Conservation (phyloP, 805 yeast genomes). For the Maudiozyma barnettii region DNA sequence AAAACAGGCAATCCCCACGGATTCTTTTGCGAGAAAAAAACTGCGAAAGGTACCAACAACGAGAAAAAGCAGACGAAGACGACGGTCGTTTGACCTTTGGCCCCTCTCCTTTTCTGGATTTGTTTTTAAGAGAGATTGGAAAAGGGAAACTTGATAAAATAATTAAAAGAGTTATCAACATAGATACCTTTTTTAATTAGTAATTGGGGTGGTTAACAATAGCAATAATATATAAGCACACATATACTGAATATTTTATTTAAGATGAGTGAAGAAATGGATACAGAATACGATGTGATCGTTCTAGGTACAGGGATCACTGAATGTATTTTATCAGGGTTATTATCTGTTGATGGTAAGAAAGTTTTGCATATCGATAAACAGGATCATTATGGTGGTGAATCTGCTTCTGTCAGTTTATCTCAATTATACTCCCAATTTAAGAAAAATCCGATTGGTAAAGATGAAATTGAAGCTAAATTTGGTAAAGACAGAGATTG, state of each 20-base stretch:
- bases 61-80: no score
- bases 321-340: slow-evolving; percentile 90
- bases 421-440: slow-evolving; percentile 66
- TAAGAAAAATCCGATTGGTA: slow-evolving; percentile 67
- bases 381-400: slow-evolving; percentile 93
- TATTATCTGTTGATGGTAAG: slow-evolving; percentile 94
- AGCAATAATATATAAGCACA: not conserved
- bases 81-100: no score
- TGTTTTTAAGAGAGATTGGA: no score
- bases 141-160: no score
- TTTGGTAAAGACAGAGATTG: slow-evolving; percentile 93
- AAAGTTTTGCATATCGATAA: slow-evolving; percentile 93
- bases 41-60: no score
- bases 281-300: slow-evolving; percentile 93
- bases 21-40: no score
- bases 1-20: no score
- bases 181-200: no score
- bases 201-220: no score
- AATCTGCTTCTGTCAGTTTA: slow-evolving; percentile 74
- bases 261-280: slow-evolving; percentile 43
- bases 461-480: slow-evolving; percentile 52
- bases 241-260: not conserved
- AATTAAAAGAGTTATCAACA: no score
- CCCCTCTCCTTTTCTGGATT: no score
- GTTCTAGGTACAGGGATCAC: slow-evolving; percentile 93